A percentile compares a stretch with the other conserved stretches of the same genome.
phyloP scores from a whole-genome alignment of 2,329 filamentous ascomycete genomes.

The Plectosphaerella plurivora region DNA sequence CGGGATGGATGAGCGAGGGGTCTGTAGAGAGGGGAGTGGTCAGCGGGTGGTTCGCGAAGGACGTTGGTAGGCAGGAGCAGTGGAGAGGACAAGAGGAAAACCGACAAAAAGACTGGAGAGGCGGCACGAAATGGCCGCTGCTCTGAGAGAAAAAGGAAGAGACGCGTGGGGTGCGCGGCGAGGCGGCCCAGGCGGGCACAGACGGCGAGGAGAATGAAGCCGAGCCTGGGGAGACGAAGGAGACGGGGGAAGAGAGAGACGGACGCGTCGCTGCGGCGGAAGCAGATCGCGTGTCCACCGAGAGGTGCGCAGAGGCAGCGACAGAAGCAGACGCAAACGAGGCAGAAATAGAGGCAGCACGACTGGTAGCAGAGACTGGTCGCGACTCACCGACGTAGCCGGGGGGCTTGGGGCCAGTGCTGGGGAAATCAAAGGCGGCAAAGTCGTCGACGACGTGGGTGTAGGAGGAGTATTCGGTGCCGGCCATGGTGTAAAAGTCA shows the following conservation, averaged over 20 bases:
- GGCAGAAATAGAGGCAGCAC: slow-evolving; percentile 18
- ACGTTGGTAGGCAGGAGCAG: too few species aligned
- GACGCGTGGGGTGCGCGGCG: slow-evolving; percentile 19
- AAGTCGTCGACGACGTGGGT: slow-evolving; percentile 48
- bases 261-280: slow-evolving; percentile 14
- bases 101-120: slow-evolving; percentile 47
- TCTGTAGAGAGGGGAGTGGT: slow-evolving; percentile 35
- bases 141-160: slow-evolving; percentile 49
- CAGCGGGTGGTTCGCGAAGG: slow-evolving; percentile 21
- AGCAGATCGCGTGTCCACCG: slow-evolving; percentile 19
- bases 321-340: slow-evolving; percentile 11
- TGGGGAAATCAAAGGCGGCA: slow-evolving; percentile 40
- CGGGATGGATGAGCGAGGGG: slow-evolving; percentile 52
- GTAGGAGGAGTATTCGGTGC: slow-evolving; percentile 50
- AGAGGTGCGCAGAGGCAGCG: slow-evolving; percentile 14
- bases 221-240: slow-evolving; percentile 24
- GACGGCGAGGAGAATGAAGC: slow-evolving; percentile 27
- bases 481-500: slow-evolving; percentile 47
- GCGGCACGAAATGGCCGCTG: slow-evolving; percentile 47
- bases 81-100: slow-evolving; percentile 36
- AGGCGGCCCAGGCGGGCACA: slow-evolving; percentile 22
- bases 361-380: slow-evolving; percentile 26
- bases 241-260: slow-evolving; percentile 20
- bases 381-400: slow-evolving; percentile 54
- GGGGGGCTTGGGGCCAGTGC: slow-evolving; percentile 33